A percentile compares a stretch with the other conserved stretches of the same genome.
Evolutionary conservation across 495 filamentous ascomycete genomes (phyloP).

Genomic region (Clohesyomyces aquaticus): DNA sequence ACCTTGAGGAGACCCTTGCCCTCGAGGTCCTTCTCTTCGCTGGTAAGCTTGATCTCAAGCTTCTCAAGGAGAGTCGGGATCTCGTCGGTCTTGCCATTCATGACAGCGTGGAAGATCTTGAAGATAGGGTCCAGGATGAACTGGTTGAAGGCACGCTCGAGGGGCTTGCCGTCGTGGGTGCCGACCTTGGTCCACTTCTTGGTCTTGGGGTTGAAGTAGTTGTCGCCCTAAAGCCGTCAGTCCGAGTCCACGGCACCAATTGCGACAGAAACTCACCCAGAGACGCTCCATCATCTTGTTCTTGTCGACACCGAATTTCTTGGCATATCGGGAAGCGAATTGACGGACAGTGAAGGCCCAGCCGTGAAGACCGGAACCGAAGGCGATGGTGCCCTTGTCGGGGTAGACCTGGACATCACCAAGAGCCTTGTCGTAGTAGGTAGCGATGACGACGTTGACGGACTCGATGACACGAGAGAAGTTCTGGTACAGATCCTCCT

Average conservation of each 20-base stretch:
- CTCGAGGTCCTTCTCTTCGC: constrained; percentile 89
- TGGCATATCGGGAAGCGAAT: constrained; percentile 94
- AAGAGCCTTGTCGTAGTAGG: constrained; percentile 94
- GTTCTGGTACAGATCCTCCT: constrained; percentile 99
- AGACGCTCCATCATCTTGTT: constrained; percentile 99
- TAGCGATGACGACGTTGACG: constrained; percentile 99
- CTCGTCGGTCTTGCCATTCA: constrained; percentile 99
- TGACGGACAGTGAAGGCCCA: constrained; percentile 99
- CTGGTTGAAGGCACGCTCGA: constrained; percentile 98
- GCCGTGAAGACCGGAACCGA: constrained; percentile 99
- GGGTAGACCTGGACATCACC: constrained; percentile 99
- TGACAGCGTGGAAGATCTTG: constrained; percentile 92
- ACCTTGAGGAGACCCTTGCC: constrained; percentile 97
- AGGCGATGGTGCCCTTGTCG: constrained; percentile 93
- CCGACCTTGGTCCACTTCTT: constrained; percentile 97
- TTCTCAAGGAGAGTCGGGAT: constrained; percentile 79
- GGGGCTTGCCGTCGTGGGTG: constrained; percentile 77
- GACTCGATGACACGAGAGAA: constrained; percentile 99
- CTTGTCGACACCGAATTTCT: constrained; percentile 99
- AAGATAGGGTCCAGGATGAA: constrained; percentile 99
- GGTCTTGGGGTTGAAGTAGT: constrained; percentile 98
- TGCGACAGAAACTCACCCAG: constrained; percentile 66
- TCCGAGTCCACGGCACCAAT: not conserved
- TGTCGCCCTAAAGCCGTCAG: constrained; percentile 72
- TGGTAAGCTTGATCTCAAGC: constrained; percentile 84